Base-by-base conservation (phyloP, 345 rosid genomes). In the Salix arbutifolia region DNA sequence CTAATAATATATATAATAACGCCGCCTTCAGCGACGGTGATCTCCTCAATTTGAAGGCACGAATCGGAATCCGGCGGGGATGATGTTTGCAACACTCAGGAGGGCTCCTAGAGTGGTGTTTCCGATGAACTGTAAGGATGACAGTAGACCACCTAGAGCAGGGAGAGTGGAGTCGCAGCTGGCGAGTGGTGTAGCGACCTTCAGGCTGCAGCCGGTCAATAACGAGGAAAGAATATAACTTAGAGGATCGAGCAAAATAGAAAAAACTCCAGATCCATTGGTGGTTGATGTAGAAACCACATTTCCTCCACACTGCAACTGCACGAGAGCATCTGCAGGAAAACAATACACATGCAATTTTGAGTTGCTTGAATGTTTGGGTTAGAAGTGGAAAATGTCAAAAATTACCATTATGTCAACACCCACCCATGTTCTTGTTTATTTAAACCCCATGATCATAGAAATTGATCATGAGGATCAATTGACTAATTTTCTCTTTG, bases 141-240 rank as follows among this genome's bases (percentile, higher is more conserved):
- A 90, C 35, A 81, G 33, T 62, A 90, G 81, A 65, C 44, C 23
- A 2, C 89, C 91, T 0, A 37, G 65, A 1, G 83, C 25, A 5
- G 93, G 90, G n/a, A 89, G 80, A 13, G 65, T 25, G 35, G 91
- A 72, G 77, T 89, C 84, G 87, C 94, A 88, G 65, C 19, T 84
- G 61, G 92, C 64, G 70, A 91, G 87, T 8, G 93, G 92, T 4
- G 97, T 87, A 17, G 79, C 72, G 21, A 90, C 92, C 46, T 6
- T 86, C 44, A 91, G 18, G 58, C 26, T 73, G 84, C 93, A 90
- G 68, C 70, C 73, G 65, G 76, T 70, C 69, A 89, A 78, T 9
- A 89, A 50, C 6, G 87, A 56, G 16, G 89, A 81, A n/a, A 89
- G 80, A 44, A 85, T 1, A 38, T 65, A 44, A 14, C 86, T 86